Base-by-base conservation (phyloP, 2,329 filamentous ascomycete species). In the Cladosporium colombiae region DNA sequence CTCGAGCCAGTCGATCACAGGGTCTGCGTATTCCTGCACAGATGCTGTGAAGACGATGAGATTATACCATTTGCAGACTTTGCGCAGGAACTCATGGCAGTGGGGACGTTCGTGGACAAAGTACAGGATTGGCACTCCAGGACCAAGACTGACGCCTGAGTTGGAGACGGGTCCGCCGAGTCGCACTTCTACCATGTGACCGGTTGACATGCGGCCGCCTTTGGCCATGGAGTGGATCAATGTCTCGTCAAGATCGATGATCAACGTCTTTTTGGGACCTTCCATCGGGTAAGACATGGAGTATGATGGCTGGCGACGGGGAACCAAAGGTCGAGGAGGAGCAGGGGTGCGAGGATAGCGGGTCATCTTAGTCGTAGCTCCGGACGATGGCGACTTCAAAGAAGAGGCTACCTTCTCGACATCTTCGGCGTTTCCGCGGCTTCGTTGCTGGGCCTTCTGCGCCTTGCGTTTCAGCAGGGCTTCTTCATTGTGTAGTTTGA, bases 221-320 rank as follows among this genome's bases (percentile, higher is more conserved):
- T 97, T 97, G 67, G 94, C 93, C 85, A 98, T 93, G 78, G 93
- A 97, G 83, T 99, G 95, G 71, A 99, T 99, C 71, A 99, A 81
- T 0, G 95, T 99, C 80, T 99, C 95, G 78, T 99, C 95, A 21
- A 99, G 86, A 77, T 99, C 95, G 62, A 99, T 84, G 69, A 99
- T 93, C 67, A 99, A 81, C 0, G 95, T 99, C 83, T 99, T 99
- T 74, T 95, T 90, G 67, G 89, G 88, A 55, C 86, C 82, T 66
- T 84, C 76, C 68, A 86, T 80, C 66, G 86, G 83, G 65, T 74
- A 74, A 31, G 86, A 77, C 66, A 89, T 87, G 50, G 92, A 86
- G 76, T 97, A 97, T 0, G 93, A 97, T 23, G 93, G 92, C 74
- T 97, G 91, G 64, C 93, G 89, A 68, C 89, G 88, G 31, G 95